Conservation (phyloP, 140 eudicot species). For the Erigeron philadelphicus region DNA sequence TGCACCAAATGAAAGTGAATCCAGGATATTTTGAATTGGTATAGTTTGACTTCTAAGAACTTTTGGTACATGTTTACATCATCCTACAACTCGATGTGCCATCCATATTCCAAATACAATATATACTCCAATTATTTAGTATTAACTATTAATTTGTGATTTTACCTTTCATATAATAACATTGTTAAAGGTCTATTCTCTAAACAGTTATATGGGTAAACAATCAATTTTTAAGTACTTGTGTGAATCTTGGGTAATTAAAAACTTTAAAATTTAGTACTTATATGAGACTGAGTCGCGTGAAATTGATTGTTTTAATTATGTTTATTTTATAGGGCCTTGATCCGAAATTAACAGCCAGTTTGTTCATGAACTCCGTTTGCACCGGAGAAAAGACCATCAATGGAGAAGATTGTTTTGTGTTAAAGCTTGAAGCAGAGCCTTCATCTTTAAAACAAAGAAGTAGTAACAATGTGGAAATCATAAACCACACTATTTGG, state of each 20-base stretch:
- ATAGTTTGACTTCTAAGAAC: conserved; percentile 25
- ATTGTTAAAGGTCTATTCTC: too few species aligned
- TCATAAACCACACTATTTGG: conserved; percentile 75
- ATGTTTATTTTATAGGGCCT: conserved; percentile 60
- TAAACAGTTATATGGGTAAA: too few species aligned
- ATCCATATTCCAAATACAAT: conserved; percentile 21
- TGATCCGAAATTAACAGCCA: conserved; percentile 76
- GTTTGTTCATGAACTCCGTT: conserved; percentile 60
- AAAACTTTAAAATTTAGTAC: too few species aligned
- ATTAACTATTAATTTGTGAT: too few species aligned
- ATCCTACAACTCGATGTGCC: conserved; percentile 30
- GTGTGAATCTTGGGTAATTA: too few species aligned
- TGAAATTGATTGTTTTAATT: not conserved
- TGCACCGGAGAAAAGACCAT: conserved; percentile 71
- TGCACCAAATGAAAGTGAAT: conserved; percentile 29
- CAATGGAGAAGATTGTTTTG: conserved; percentile 73
- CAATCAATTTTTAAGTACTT: too few species aligned
- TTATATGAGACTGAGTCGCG: too few species aligned
- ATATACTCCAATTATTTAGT: too few species aligned
- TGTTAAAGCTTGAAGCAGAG: conserved; percentile 65
- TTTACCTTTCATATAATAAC: too few species aligned
- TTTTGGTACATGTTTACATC: conserved; percentile 27
- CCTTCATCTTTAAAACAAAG: conserved; percentile 51
- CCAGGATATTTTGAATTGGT: conserved; percentile 9
- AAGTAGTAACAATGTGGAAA: conserved; percentile 68